Evolutionary conservation across 352 stramenopile species (phyloP).

Genomic region (Pythium chondricola): DNA sequence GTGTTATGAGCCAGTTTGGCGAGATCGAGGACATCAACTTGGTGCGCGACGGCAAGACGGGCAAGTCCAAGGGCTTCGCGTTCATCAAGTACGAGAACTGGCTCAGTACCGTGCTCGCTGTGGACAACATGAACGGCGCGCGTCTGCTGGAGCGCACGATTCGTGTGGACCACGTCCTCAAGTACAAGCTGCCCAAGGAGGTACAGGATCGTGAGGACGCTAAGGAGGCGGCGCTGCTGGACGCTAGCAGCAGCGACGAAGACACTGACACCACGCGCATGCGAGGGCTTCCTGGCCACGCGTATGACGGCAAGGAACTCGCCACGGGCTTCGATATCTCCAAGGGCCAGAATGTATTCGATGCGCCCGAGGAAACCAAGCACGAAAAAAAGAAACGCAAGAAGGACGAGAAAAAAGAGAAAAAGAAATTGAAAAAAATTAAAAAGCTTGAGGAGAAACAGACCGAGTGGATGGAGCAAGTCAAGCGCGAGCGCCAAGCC

Average conservation of each 20-base stretch:
- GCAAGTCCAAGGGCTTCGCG: slow-evolving; percentile 94
- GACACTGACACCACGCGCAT: slow-evolving; percentile 5
- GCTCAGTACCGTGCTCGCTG: slow-evolving; percentile 93
- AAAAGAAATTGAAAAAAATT: slow-evolving; percentile 43
- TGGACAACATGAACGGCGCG: slow-evolving; percentile 96
- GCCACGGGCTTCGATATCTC: slow-evolving; percentile 57
- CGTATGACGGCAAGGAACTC: slow-evolving; percentile 87
- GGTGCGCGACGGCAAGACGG: slow-evolving; percentile 93
- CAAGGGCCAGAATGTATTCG: slow-evolving; percentile 83
- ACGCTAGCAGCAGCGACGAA: slow-evolving; percentile 3
- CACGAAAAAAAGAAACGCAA: slow-evolving; percentile 56
- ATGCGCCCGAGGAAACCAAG: slow-evolving; percentile 39
- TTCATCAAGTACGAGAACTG: slow-evolving; percentile 98
- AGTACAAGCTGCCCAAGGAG: slow-evolving; percentile 94
- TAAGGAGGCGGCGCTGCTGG: slow-evolving; percentile 23
- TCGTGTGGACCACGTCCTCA: slow-evolving; percentile 96
- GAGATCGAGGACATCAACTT: slow-evolving; percentile 96
- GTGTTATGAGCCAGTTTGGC: slow-evolving; percentile 83
- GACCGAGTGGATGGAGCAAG: slow-evolving; percentile 19
- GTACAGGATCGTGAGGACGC: slow-evolving; percentile 78
- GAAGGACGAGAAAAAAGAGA: slow-evolving; percentile 48
- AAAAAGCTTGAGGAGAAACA: slow-evolving; percentile 38
- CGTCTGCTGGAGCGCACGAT: slow-evolving; percentile 90
- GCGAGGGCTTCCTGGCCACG: slow-evolving; percentile 69
- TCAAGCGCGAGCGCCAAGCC: slow-evolving; percentile 17